Percentiles rank a stretch among this genome's conserved stretches.
Evolutionary conservation across 2,329 filamentous ascomycete genomes (phyloP).

Genomic region (Colletotrichum tropicale): DNA sequence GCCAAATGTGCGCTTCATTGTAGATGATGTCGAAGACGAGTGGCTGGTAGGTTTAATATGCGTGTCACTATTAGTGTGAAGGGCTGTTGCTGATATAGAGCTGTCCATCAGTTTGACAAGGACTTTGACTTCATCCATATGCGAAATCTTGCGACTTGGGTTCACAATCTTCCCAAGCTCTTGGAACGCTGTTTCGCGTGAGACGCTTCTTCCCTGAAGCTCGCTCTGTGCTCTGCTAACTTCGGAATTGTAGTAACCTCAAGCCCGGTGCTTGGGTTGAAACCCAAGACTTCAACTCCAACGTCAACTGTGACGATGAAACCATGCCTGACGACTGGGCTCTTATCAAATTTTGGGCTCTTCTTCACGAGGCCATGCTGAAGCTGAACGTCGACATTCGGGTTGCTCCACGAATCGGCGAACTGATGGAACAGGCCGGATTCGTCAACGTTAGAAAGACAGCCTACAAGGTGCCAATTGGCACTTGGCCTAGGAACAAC

Average conservation of each 20-base stretch:
- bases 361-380: not conserved
- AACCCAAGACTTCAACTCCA: slow-evolving; percentile 46
- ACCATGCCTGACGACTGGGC: slow-evolving; percentile 27
- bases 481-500: slow-evolving; percentile 33
- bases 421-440: slow-evolving; percentile 20
- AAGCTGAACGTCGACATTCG: not conserved
- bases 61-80: not conserved
- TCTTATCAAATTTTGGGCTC: not conserved
- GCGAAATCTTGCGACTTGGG: not conserved
- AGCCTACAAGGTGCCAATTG: slow-evolving; percentile 15
- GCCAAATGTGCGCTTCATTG: not conserved
- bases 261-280: slow-evolving; percentile 50
- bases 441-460: slow-evolving; percentile 24
- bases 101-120: not conserved
- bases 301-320: slow-evolving; percentile 37
- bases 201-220: not conserved
- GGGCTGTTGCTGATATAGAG: not conserved
- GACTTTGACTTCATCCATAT: not conserved
- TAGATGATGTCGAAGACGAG: not conserved
- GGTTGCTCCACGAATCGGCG: not conserved
- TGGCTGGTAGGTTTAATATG: not conserved
- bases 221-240: not conserved
- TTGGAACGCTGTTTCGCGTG: not conserved
- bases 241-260: slow-evolving; percentile 12
- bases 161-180: not conserved